Percentiles rank a stretch among this genome's conserved stretches.
These are phyloP conservation scores for Hemileccinum impolitum DNA, from an alignment of 768 basidiomycete genomes.

Conservation along the genomic window DNA sequence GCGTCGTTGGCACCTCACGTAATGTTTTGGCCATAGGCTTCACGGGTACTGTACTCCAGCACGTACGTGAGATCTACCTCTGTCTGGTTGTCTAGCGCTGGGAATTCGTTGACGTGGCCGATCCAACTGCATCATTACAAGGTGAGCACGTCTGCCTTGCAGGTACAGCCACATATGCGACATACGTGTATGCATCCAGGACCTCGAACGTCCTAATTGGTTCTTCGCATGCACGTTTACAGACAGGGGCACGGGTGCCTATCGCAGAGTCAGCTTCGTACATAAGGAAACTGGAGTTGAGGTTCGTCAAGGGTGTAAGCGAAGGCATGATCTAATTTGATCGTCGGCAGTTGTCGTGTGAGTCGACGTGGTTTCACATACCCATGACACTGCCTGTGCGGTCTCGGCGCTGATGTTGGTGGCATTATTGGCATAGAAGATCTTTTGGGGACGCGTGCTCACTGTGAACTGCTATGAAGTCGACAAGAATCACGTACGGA, in stretches of 20 bases:
- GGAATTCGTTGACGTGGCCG: constrained; percentile 56
- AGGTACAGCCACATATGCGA: neutral
- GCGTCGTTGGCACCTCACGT: constrained; percentile 62
- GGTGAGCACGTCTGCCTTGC: neutral
- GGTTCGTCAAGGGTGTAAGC: constrained; percentile 59
- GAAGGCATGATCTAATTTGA: constrained; percentile 43
- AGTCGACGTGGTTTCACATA: constrained; percentile 11
- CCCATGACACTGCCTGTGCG: constrained; percentile 51
- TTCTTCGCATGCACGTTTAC: neutral
- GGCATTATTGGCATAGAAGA: constrained; percentile 70
- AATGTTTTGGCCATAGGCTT: constrained; percentile 52
- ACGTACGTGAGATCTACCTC: constrained; percentile 54
- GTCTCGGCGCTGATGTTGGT: constrained; percentile 52
- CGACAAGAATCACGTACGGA: constrained; percentile 36
- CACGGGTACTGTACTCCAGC: constrained; percentile 65
- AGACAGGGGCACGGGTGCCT: neutral
- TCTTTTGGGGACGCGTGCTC: constrained; percentile 33
- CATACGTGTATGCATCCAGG: constrained; percentile 70
- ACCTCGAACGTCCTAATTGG: constrained; percentile 64
- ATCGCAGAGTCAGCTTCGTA: constrained; percentile 40
- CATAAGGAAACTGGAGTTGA: constrained; percentile 67
- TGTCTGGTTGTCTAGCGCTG: constrained; percentile 52
- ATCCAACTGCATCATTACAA: constrained; percentile 48
- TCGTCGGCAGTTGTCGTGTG: neutral
- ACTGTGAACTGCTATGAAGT: neutral